phyloP scores from a whole-genome alignment of 192 early-diverging fungal species.

The Backusella luteola region DNA sequence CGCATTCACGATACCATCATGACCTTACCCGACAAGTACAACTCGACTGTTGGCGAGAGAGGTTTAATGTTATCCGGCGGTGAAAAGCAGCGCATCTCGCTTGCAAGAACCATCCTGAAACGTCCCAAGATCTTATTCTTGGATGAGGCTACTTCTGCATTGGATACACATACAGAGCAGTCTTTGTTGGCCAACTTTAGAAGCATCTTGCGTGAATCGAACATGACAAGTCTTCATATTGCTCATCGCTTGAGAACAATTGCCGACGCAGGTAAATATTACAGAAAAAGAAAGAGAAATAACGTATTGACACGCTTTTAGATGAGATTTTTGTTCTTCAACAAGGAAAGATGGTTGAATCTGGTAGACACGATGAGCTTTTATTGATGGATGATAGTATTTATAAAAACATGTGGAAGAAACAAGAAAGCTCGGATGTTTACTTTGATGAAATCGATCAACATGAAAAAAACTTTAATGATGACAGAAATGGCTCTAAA shows the following conservation, averaged over 20 bases:
- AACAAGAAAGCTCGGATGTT: conserved; percentile 50
- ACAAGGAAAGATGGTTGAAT: conserved; percentile 82
- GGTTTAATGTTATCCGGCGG: conserved; percentile 69
- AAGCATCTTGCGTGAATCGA: conserved; percentile 66
- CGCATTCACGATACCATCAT: conserved; percentile 63
- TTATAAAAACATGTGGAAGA: conserved; percentile 89
- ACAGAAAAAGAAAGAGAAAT: not conserved
- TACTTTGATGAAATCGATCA: conserved; percentile 9
- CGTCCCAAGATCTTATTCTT: conserved; percentile 83
- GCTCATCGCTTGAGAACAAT: conserved; percentile 93
- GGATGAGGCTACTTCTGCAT: conserved; percentile 92
- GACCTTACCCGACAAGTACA: conserved; percentile 56
- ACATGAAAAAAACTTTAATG: not conserved
- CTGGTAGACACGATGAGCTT: conserved; percentile 82
- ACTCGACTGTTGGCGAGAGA: conserved; percentile 70
- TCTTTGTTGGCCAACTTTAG: conserved; percentile 85
- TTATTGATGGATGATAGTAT: conserved; percentile 60
- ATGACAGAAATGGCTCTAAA: not conserved
- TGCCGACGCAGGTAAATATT: conserved; percentile 65
- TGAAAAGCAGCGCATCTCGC: conserved; percentile 68
- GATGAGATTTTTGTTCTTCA: conserved; percentile 92
- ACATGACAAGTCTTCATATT: conserved; percentile 89
- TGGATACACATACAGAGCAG: conserved; percentile 85
- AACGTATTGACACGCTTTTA: conserved; percentile 5
- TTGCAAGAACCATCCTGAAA: conserved; percentile 94